Base-by-base conservation (phyloP, 2,329 filamentous ascomycete species). In the Monosporascus cannonballus region DNA sequence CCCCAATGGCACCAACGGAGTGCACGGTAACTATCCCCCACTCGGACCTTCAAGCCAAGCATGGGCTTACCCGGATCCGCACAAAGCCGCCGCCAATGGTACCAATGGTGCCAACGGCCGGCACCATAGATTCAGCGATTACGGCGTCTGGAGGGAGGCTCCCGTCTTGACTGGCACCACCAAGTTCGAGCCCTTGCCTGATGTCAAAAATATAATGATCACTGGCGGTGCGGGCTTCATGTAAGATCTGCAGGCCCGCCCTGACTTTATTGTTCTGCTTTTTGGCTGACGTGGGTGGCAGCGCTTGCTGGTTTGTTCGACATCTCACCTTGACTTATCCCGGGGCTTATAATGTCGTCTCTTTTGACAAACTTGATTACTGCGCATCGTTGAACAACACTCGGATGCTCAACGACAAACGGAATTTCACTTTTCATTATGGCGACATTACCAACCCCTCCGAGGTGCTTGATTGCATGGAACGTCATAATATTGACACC, bases 151-250 rank as follows among this genome's bases (percentile, higher is more conserved):
- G 86, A 84, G 83, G 62, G 78, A 85, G 48, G 87, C 88, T 2
- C 87, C 88, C 18, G 67, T 90, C 27, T 74, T 91, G 51, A 84
- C 69, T 11, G 88, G 88, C 37, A 84, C 77, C 59, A 89, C 86
- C 55, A 83, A 81, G 58, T 92, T 87, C 60, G 81, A 85, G 63
- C 83, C 87, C 44, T 74, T 85, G 5, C 73, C 78, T 24, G 83
- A 87, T 69, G 83, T 89, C 51, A 86, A 82, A 69, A 92, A 90
- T 65, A 91, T 93, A 62, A 85, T 93, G 79, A 80, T 94, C 57
- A 93, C 89, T 20, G 89, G 89, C 48, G 89, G 89, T 51, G 89
- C 88, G 56, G 89, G 89, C 61, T 94, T 94, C 76, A 92, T 93
- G 87, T 90, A 76, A 70, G 85, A 71, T 56, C 54, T 11, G 15